phyloP scores from a whole-genome alignment of 805 yeast species.

The Wickerhamiella dianesei region DNA sequence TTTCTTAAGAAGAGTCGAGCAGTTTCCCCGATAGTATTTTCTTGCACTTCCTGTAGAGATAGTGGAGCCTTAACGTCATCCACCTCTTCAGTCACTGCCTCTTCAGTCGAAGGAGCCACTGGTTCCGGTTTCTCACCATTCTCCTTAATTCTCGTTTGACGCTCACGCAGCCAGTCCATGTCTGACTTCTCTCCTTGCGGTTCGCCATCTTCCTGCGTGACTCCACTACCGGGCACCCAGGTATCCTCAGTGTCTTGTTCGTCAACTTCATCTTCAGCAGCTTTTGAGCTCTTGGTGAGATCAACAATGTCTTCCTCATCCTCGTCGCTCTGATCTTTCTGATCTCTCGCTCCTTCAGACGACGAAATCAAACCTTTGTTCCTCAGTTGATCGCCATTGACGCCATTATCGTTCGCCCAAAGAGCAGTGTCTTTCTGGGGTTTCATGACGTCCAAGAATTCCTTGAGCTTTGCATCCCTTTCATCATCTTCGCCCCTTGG shows the following conservation, averaged over 20 bases:
- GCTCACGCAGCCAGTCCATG: slow-evolving; percentile 72
- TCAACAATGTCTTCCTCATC: slow-evolving; percentile 24
- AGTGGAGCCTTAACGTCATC: slow-evolving; percentile 11
- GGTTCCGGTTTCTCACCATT: slow-evolving; percentile 14
- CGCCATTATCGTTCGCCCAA: slow-evolving; percentile 27
- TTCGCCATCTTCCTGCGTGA: slow-evolving; percentile 13
- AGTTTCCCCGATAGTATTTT: slow-evolving; percentile 44
- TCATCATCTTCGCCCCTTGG: slow-evolving; percentile 7
- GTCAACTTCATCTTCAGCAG: background rate
- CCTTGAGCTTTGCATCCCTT: slow-evolving; percentile 41
- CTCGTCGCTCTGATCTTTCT: slow-evolving; percentile 2
- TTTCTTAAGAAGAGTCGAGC: slow-evolving; percentile 84
- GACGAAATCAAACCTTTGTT: background rate
- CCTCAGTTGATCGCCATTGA: slow-evolving; percentile 17
- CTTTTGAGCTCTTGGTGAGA: slow-evolving; percentile 20
- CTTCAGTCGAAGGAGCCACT: background rate
- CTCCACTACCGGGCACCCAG: slow-evolving; percentile 1
- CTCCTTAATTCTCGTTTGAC: slow-evolving; percentile 59
- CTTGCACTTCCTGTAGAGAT: slow-evolving; percentile 33
- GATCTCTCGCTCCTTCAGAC: slow-evolving; percentile 9
- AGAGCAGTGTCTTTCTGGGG: slow-evolving; percentile 36
- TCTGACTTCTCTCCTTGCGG: slow-evolving; percentile 43
- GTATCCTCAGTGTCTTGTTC: slow-evolving; percentile 22
- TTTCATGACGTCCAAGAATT: slow-evolving; percentile 71
- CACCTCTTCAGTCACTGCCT: slow-evolving; percentile 2